Evolutionary conservation across 2,329 filamentous ascomycete species (phyloP), one percentile per base, ranked within the genome.

Genomic region (Ophiosphaerella narmari): DNA sequence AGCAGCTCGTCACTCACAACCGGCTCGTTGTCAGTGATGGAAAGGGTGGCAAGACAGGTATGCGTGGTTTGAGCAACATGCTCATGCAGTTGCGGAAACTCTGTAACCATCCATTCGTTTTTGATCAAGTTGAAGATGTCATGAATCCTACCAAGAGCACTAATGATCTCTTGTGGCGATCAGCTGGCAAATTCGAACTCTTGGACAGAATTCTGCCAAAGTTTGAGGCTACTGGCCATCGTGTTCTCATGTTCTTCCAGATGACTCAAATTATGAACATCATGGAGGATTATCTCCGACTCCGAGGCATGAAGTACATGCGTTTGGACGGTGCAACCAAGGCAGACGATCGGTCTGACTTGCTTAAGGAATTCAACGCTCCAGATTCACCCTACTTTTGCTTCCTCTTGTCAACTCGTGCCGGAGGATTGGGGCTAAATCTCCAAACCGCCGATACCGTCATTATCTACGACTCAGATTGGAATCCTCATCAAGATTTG

Each of bases 261-360:
- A 99, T 99, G 94, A 99, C 94, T 4, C 92, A 96, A 55, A 99
- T 99, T 71, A 99, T 99, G 94, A 96, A 99, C 76, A 99, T 99
- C 68, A 97, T 99, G 94, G 94, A 99, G 66, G 94, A 99, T 72
- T 99, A 96, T 73, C 77, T 99, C 55, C 88, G 93, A 3, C 88
- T 91, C 67, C 85, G 90, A 58, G 88, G 87, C 39, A 81, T 96
- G 61, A 82, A 89, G 67, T 99, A 96, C 71, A 82, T 99, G 60
- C 91, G 94, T 71, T 81, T 99, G 52, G 94, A 99, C 68, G 94
- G 94, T 78, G 94, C 91, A 0, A 99, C 94, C 39, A 99, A 99
- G 74, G 92, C 94, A 1, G 94, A 99, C 68, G 94, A 99, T 75
- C 90, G 94, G 60, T 97, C 92, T 1, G 91, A 96, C 43, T 81